Conservation (phyloP, 2,329 filamentous ascomycete species). For the Zymoseptoria brevis region DNA sequence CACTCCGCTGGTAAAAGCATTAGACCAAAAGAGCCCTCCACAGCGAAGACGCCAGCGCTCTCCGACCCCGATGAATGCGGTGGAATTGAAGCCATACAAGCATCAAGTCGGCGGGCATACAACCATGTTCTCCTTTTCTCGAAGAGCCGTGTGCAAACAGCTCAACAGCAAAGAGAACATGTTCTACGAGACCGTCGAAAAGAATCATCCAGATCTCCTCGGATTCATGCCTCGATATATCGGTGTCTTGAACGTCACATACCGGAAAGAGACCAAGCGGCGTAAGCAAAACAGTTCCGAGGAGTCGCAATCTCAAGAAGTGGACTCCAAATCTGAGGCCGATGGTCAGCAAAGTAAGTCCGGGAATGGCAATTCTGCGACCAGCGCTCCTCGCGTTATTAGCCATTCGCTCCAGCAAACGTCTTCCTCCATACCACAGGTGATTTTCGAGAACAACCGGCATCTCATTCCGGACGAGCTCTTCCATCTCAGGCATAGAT, state of each 20-base stretch:
- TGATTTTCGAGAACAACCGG: conserved; percentile 87
- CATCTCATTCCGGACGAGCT: conserved; percentile 86
- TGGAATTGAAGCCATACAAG: conserved; percentile 92
- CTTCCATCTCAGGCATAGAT: conserved; percentile 49
- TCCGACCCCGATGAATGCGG: conserved; percentile 67
- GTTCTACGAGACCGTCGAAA: conserved; percentile 95
- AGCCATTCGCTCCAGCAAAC: conserved; percentile 73
- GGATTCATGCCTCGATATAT: conserved; percentile 94
- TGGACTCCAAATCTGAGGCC: conserved; percentile 10
- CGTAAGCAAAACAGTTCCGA: conserved; percentile 32
- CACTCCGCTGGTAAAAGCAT: conserved; percentile 25
- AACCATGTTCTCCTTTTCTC: conserved; percentile 91
- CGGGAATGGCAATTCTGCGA: neutral
- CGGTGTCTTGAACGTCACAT: conserved; percentile 91
- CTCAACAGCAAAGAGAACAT: conserved; percentile 97
- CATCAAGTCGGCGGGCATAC: conserved; percentile 97
- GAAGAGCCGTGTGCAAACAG: conserved; percentile 93
- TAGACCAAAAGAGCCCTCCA: conserved; percentile 15
- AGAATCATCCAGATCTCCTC: conserved; percentile 78
- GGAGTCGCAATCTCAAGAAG: conserved; percentile 22
- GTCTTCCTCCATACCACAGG: conserved; percentile 65
- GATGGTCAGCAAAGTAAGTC: conserved; percentile 16
- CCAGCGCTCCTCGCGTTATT: conserved; percentile 42
- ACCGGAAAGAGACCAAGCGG: conserved; percentile 67
- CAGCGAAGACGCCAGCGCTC: conserved; percentile 22